Conservation (phyloP, 176 grass and related monocot genomes). For the Elaeis guineensis region DNA sequence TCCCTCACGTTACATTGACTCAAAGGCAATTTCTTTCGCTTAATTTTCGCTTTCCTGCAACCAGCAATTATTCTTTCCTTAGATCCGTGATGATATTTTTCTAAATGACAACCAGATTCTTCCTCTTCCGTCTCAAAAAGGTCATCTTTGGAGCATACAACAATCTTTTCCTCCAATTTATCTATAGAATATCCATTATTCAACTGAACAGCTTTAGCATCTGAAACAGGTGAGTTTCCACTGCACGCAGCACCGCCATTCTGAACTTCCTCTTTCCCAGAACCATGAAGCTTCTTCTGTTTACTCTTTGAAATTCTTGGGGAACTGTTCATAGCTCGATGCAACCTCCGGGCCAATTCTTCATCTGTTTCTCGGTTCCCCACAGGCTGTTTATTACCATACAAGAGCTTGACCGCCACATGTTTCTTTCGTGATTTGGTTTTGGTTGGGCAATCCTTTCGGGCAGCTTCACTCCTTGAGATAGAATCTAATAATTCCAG, state of each 20-base stretch:
- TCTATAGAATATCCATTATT: constrained; percentile 24
- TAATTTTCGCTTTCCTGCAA: constrained; percentile 46
- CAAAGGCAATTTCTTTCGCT: constrained; percentile 56
- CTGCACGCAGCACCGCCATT: constrained; percentile 18
- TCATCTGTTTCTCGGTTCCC: constrained; percentile 39
- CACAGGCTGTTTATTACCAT: constrained; percentile 39
- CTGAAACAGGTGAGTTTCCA: constrained; percentile 14
- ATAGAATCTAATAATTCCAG: constrained; percentile 70
- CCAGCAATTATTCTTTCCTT: constrained; percentile 7
- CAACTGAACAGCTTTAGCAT: constrained; percentile 7
- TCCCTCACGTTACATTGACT: constrained; percentile 35
- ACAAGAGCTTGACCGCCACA: constrained; percentile 58
- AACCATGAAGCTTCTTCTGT: constrained; percentile 21
- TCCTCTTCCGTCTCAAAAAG: constrained; percentile 1
- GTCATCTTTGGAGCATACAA: constrained; percentile 8
- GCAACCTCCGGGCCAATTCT: constrained; percentile 47
- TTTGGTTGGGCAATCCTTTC: constrained; percentile 43
- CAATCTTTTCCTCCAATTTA: constrained; percentile 22
- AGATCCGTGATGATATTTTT: constrained; percentile 15
- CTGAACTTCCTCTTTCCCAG: constrained; percentile 7
- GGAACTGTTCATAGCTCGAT: constrained; percentile 58
- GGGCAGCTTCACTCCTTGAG: constrained; percentile 28
- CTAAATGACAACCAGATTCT: background rate
- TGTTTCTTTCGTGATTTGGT: constrained; percentile 61
- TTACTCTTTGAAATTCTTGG: constrained; percentile 44